Evolutionary conservation across 139 green algal species (phyloP).

Genomic region (Micromonas commoda): DNA sequence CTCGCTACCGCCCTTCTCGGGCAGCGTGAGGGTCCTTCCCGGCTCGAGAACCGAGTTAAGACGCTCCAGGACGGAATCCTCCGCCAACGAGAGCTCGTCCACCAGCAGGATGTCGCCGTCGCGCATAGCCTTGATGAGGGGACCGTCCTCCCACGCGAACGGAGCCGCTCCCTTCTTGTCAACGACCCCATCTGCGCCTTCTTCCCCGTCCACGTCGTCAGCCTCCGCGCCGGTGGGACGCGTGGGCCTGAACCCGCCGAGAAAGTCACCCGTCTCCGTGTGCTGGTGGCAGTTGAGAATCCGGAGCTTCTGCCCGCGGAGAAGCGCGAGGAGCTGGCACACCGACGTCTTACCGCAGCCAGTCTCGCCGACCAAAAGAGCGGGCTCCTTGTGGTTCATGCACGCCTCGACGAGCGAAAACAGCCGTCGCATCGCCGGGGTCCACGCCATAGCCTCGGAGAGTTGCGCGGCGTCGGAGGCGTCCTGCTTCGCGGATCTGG

Average conservation of each 20-base stretch:
- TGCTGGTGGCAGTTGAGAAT: slow-evolving; percentile 99
- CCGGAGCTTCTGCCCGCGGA: slow-evolving; percentile 64
- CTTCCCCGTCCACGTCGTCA: neutral
- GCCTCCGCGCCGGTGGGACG: neutral
- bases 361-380: slow-evolving; percentile 93
- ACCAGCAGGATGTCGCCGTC: slow-evolving; percentile 86
- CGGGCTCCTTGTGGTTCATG: slow-evolving; percentile 73
- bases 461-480: neutral
- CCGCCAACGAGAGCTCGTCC: slow-evolving; percentile 96
- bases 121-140: slow-evolving; percentile 89
- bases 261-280: slow-evolving; percentile 94
- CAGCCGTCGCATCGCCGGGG: slow-evolving; percentile 78
- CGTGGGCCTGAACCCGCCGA: slow-evolving; percentile 83
- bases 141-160: slow-evolving; percentile 79
- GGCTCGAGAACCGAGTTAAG: slow-evolving; percentile 96
- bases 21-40: slow-evolving; percentile 76
- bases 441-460: slow-evolving; percentile 77
- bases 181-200: neutral
- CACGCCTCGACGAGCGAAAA: slow-evolving; percentile 65
- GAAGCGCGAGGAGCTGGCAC: slow-evolving; percentile 82
- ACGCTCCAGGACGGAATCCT: slow-evolving; percentile 94
- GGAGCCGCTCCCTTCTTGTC: slow-evolving; percentile 30
- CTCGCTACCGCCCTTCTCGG: slow-evolving; percentile 83
- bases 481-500: neutral
- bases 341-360: slow-evolving; percentile 96